These are phyloP conservation scores for Ilyonectria sp. DNA, from an alignment of 2,329 filamentous ascomycete species.

Conservation along the genomic window DNA sequence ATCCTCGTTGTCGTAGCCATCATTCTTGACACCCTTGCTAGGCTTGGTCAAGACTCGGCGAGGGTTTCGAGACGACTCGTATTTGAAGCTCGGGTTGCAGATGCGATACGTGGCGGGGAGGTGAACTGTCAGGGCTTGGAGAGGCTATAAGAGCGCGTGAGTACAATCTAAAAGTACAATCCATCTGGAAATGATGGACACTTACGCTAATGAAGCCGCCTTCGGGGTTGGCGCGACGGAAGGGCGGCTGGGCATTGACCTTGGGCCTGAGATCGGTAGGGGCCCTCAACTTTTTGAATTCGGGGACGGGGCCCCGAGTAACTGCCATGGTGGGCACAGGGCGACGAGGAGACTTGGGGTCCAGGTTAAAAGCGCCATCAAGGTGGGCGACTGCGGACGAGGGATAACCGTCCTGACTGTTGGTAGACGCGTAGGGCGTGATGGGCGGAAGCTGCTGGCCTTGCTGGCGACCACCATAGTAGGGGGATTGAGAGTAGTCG, in stretches of 20 bases:
- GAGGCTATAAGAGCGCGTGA: constrained; percentile 71
- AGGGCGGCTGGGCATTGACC: constrained; percentile 89
- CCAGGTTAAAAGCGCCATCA: constrained; percentile 74
- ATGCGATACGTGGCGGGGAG: constrained; percentile 97
- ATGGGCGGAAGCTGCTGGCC: constrained; percentile 82
- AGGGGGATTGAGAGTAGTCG: constrained; percentile 73
- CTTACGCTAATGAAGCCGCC: constrained; percentile 97
- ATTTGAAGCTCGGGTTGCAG: constrained; percentile 98
- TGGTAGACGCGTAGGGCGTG: constrained; percentile 74
- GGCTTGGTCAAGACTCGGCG: constrained; percentile 96
- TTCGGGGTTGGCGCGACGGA: constrained; percentile 94
- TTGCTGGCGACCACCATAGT: constrained; percentile 63
- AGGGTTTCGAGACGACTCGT: constrained; percentile 97
- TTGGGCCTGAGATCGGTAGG: constrained; percentile 84
- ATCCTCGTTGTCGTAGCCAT: constrained; percentile 98
- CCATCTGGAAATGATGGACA: constrained; percentile 21
- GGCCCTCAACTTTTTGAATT: constrained; percentile 85
- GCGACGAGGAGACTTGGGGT: constrained; percentile 72
- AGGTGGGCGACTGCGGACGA: constrained; percentile 80
- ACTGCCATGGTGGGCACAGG: constrained; percentile 63
- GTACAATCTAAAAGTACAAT: constrained; percentile 11
- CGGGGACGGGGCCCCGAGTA: constrained; percentile 82
- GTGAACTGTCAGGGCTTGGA: constrained; percentile 95
- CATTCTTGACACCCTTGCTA: constrained; percentile 98
- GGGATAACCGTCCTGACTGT: constrained; percentile 77